phyloP scores from a whole-genome alignment of 306 rosid genomes.

The Canavalia ensiformis region DNA sequence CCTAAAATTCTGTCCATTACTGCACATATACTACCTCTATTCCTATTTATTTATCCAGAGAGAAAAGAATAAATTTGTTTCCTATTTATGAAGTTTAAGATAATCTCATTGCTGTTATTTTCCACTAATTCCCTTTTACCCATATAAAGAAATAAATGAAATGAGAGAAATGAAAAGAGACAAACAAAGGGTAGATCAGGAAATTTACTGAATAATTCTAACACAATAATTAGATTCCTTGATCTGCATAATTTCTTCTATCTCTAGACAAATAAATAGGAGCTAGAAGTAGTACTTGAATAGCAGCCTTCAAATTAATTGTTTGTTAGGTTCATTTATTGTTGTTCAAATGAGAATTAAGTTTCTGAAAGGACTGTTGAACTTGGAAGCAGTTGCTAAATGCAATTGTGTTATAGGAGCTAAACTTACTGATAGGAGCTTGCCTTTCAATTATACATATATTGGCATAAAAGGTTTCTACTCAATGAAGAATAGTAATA shows the following conservation, averaged over 20 bases:
- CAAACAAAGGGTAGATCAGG: no score
- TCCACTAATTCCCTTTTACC: no score
- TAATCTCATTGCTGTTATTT: no score
- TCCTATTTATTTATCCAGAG: no score
- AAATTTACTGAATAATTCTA: no score
- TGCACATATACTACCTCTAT: not conserved
- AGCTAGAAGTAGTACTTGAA: not conserved
- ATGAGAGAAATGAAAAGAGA: no score
- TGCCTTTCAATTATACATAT: slow-evolving; percentile 32
- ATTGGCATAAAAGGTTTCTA: slow-evolving; percentile 34
- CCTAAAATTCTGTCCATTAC: slow-evolving; percentile 14
- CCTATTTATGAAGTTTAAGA: no score
- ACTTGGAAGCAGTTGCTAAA: slow-evolving; percentile 39
- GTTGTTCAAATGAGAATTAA: slow-evolving; percentile 35
- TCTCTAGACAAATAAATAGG: no score
- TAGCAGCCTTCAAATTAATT: slow-evolving; percentile 29
- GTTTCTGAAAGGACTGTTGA: slow-evolving; percentile 29
- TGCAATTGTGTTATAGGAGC: not conserved
- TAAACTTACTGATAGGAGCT: slow-evolving; percentile 29
- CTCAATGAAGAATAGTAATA: slow-evolving; percentile 23
- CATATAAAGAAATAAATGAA: no score
- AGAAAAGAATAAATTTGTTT: no score
- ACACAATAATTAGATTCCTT: no score
- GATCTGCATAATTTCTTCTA: no score
- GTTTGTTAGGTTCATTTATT: not conserved